Evolutionary conservation across 306 rosid species (phyloP), one percentile per base, ranked within the genome.

Genomic region (Amphicarpaea edgeworthii): DNA sequence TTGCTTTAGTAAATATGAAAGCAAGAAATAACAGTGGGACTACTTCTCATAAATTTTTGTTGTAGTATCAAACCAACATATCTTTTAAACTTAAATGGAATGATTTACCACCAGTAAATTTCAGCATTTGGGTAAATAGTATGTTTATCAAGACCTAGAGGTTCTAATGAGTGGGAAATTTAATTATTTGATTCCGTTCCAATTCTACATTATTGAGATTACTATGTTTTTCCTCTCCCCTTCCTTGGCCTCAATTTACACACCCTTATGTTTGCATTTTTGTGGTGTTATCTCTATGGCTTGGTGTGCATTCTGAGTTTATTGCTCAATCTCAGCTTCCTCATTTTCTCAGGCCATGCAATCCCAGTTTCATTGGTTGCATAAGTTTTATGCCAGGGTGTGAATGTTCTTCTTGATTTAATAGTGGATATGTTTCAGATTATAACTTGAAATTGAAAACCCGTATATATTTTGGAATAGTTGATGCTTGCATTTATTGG

Each of bases 401-500:
- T 72, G 53, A 66, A 47, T 49, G 41, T 20, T 68, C 21, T 34
- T 47, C 50, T 1, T 34, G 78, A 69, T 28, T 75, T 60, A 38
- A 67, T 11, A 38, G 32, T 47, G 20, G 55, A 50, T 5, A 59
- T 46, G 37, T 79, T 65, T 55, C 20, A 20, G 53, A 50, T 57
- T 53, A 75, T 55, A 63, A 28, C 50, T 59, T 46, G 10, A 70
- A 41, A 45, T 62, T 61, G 32, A 20, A 51, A 43, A 60, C 41
- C 50, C 5, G 57, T 43, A 20, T 73, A 26, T 51, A 68, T 51
- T 51, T 42, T 60, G 40, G 72, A 42, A 15, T 43, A 37, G 60
- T 12, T 54, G 79, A 41, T 61, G n/a, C 53, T 67, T 71, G 37
- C 70, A 68, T 66, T 70, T 77, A 59, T 60, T 71, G 64, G 21